Base-by-base conservation (phyloP, 2,329 filamentous ascomycete genomes). In the Sclerotinia minor region DNA sequence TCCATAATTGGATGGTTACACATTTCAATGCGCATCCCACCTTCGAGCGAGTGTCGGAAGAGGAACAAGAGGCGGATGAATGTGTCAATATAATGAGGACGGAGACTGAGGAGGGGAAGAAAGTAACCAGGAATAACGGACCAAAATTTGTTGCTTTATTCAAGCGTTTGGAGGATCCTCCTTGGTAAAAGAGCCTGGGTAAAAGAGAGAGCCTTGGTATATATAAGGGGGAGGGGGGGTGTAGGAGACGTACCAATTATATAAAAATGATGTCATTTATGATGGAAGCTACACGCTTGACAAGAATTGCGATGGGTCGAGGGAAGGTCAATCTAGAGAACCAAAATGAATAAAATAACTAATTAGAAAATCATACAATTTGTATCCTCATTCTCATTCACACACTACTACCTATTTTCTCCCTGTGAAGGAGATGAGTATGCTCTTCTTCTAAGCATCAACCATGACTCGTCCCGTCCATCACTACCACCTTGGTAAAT, bases 51-150 rank as follows among this genome's bases (percentile, higher is more conserved):
- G 83, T 97, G 5, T 74, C 83, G 0, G 86, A 88, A 69, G 86
- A 87, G 70, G 90, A 92, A 70, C 83, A 87, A 73, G 87, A 89
- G 68, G 82, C 80, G 41, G 90, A 94, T 77, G 83, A 87, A 71
- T 92, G 90, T 76, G 90, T 94, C 8, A 80, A 80, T 67, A 83
- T 91, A 65, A 96, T 95, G 92, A 84, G 81, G 75, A 85, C 84
- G 47, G 93, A 95, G 80, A 99, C 96, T 4, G 95, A 99, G 79
- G 96, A 99, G 81, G 92, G 94, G 45, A 97, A 97, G 83, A 99
- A 99, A 81, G 95, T 99, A 19, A 87, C 89, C 74, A 87, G 95
- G 77, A 97, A 98, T 80, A 87, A 91, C 53, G 95, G 95, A 0
- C 86, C 88, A 76, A 99, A 98, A 80, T 96, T 91, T 80, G 90